Evolutionary conservation across 1,284 basidiomycete genomes (phyloP).

Genomic region (Ceratorhiza oryzae-sativae): DNA sequence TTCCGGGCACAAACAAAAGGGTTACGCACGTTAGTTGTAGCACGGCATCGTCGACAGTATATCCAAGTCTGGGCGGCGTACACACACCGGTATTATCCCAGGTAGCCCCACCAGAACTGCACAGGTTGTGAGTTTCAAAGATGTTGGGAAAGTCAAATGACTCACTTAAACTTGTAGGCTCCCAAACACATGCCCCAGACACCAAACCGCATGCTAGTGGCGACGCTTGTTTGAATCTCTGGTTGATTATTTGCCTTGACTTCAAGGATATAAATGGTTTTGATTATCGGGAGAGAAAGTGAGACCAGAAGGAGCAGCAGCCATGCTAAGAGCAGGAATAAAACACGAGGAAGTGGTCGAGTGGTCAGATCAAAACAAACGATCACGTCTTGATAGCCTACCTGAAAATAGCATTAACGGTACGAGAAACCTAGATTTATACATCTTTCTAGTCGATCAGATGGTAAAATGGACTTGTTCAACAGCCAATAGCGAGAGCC

Average conservation of each 20-base stretch:
- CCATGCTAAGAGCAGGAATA: conserved; percentile 58
- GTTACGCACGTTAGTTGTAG: conserved; percentile 49
- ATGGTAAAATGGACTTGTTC: not conserved
- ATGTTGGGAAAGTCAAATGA: not conserved
- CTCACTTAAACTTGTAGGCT: conserved; percentile 35
- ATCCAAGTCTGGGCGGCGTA: conserved; percentile 19
- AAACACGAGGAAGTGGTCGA: not conserved
- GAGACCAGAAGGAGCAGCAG: conserved; percentile 76
- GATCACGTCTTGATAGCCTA: not conserved
- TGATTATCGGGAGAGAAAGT: conserved; percentile 75
- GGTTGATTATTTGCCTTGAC: conserved; percentile 56
- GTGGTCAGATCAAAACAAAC: not conserved
- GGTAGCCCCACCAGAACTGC: conserved; percentile 4
- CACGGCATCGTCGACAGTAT: conserved; percentile 41
- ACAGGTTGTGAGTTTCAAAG: not conserved
- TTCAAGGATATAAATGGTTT: conserved; percentile 70
- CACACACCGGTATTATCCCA: conserved; percentile 32
- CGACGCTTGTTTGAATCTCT: conserved; percentile 58
- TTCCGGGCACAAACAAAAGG: not conserved
- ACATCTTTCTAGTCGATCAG: conserved; percentile 10
- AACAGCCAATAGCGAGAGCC: not conserved
- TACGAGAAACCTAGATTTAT: conserved; percentile 22
- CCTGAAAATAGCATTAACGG: conserved; percentile 30
- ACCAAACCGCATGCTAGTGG: conserved; percentile 69
- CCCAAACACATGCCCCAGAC: conserved; percentile 76